Evolutionary conservation across 140 eudicot species (phyloP).

Genomic region (Anethum foeniculum): DNA sequence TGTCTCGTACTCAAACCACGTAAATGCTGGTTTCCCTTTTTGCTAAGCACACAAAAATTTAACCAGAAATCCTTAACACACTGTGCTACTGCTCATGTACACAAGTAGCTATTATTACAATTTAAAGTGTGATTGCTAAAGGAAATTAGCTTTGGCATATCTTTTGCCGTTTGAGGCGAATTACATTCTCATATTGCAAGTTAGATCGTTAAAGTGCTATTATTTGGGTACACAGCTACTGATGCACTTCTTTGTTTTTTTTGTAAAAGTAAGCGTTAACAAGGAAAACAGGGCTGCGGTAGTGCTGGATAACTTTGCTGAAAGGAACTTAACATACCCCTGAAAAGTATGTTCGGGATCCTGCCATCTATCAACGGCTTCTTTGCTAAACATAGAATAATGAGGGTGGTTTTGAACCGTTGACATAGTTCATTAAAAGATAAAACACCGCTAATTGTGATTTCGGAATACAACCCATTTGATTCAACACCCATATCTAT

Average conservation of each 20-base stretch:
- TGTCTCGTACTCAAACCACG: constrained; percentile 62
- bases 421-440: background rate
- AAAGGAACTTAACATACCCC: constrained; percentile 19
- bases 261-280: constrained; percentile 38
- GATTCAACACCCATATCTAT: no score
- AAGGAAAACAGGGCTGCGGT: constrained; percentile 75
- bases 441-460: background rate
- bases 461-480: background rate
- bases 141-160: no score
- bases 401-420: constrained; percentile 1
- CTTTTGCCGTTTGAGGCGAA: background rate
- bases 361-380: constrained; percentile 63
- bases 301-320: constrained; percentile 58
- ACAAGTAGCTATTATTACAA: no score
- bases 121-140: no score
- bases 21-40: constrained; percentile 77
- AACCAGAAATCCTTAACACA: background rate
- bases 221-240: background rate
- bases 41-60: background rate
- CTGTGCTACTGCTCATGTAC: background rate
- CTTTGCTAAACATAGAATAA: constrained; percentile 43
- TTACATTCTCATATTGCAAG: background rate
- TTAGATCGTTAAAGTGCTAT: background rate
- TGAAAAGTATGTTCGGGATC: constrained; percentile 34
- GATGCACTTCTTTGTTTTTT: background rate